A percentile compares a stretch with the other conserved stretches of the same genome.
These are phyloP conservation scores for Centrapalus pauciflorus DNA, from an alignment of 129 eudicot species.

Conservation along the genomic window DNA sequence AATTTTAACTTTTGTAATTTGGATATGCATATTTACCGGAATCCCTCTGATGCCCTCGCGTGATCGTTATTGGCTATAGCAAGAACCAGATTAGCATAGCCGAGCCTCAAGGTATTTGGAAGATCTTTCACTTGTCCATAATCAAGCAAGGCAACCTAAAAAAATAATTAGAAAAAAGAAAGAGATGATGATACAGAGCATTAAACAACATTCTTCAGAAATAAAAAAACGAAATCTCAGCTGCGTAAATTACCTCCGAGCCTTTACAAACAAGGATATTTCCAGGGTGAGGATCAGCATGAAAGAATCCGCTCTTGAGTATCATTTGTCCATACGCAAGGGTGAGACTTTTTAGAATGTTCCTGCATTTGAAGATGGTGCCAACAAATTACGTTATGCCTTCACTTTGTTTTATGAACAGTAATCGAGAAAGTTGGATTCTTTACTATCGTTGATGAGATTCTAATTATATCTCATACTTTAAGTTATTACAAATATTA, in stretches of 20 bases:
- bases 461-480: too few relatives aligned
- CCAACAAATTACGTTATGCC: not conserved
- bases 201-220: not conserved
- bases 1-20: not conserved
- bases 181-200: not conserved
- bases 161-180: not conserved
- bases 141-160: constrained; percentile 91
- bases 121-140: constrained; percentile 99
- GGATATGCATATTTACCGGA: constrained; percentile 39
- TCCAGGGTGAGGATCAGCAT: constrained; percentile 99
- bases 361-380: constrained; percentile 42
- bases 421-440: too few relatives aligned
- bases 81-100: constrained; percentile 82
- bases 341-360: constrained; percentile 76
- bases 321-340: constrained; percentile 98
- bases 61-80: constrained; percentile 94
- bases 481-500: too few relatives aligned
- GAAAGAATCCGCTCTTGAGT: constrained; percentile 95
- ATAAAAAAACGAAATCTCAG: not conserved
- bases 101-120: constrained; percentile 78
- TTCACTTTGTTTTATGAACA: too few relatives aligned
- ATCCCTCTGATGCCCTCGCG: constrained; percentile 61
- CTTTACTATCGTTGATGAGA: too few relatives aligned
- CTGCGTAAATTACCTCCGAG: constrained; percentile 52
- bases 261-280: constrained; percentile 86